Evolutionary conservation across 306 rosid species (phyloP), one percentile per base, ranked within the genome.

Genomic region (Malus orientalis): DNA sequence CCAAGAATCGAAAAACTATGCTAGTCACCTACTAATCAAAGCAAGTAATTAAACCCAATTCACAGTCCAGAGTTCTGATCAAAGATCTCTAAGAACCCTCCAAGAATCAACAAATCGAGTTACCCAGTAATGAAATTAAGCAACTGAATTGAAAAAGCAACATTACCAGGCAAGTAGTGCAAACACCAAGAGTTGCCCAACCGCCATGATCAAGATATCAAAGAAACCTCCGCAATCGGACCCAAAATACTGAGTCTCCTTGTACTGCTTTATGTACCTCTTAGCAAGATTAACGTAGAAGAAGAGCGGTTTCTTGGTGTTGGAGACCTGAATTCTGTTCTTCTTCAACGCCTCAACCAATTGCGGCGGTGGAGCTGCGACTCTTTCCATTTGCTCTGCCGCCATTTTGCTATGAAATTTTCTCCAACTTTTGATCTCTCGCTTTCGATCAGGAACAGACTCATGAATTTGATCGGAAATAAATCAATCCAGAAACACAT

Each of bases 281-380:
- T 90, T 95, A 63, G 98, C 98, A 55, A 95, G 98, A 86, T 92
- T 92, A 27, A 27, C 3, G 3, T 27, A 78, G 79, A 95, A 95
- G 96, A 95, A 92, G 79, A 95, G 93, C 6, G 98, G 98, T 73
- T 92, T 95, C 96, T 92, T 95, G 67, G 96, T 90, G 75, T 90
- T 92, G 74, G 98, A 95, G 82, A 95, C 98, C 84, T 27, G 29
- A 27, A 95, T 95, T 76, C 90, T 80, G 78, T 90, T 93, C 88
- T 88, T 95, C 90, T 90, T 89, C 75, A 75, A 86, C 64, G 80
- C 23, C 58, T 88, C 88, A 68, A 70, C 16, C 32, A 44, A 29
- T 61, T 70, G 40, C 18, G 78, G 79, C 1, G 0, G 64, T 59
- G 53, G 53, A 47, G 18, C 69, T n/a, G 76, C 42, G 27, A 73